phyloP scores from a whole-genome alignment of 192 early-diverging fungal species.

The Coemansia sp. region DNA sequence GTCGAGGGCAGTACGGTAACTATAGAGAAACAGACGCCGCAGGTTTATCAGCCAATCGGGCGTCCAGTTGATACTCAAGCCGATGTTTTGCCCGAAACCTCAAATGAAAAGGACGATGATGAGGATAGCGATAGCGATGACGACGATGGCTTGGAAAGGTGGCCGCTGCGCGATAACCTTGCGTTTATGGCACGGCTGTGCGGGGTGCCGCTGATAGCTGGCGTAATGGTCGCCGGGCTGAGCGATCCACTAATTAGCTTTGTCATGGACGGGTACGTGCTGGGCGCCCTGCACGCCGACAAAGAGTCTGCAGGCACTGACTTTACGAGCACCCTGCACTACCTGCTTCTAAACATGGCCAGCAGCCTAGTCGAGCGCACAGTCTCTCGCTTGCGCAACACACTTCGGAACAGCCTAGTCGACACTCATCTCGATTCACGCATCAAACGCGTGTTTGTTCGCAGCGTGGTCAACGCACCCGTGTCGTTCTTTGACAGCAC shows the following conservation, averaged over 20 bases:
- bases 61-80: too few species aligned
- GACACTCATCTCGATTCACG: conserved; percentile 12
- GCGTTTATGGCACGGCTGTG: not conserved
- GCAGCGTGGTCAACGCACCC: conserved; percentile 31
- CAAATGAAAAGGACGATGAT: not conserved
- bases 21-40: conserved; percentile 51
- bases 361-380: conserved; percentile 2
- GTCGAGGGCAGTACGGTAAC: conserved; percentile 12
- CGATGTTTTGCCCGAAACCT: not conserved
- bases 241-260: conserved; percentile 15
- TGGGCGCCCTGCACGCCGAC: conserved; percentile 20
- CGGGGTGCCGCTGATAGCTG: not conserved
- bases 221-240: not conserved
- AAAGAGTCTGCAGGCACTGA: conserved; percentile 1
- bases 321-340: conserved; percentile 13
- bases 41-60: conserved; percentile 30
- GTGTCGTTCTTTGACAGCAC: conserved; percentile 39
- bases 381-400: not conserved
- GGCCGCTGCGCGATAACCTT: conserved; percentile 2
- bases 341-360: conserved; percentile 27
- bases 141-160: conserved; percentile 11
- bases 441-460: conserved; percentile 26
- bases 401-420: conserved; percentile 6
- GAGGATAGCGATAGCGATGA: not conserved
- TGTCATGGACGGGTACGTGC: conserved; percentile 25